Percentiles rank a stretch among this genome's conserved stretches.
phyloP scores from a whole-genome alignment of 306 rosid genomes.

The Quercus aquifolioides region DNA sequence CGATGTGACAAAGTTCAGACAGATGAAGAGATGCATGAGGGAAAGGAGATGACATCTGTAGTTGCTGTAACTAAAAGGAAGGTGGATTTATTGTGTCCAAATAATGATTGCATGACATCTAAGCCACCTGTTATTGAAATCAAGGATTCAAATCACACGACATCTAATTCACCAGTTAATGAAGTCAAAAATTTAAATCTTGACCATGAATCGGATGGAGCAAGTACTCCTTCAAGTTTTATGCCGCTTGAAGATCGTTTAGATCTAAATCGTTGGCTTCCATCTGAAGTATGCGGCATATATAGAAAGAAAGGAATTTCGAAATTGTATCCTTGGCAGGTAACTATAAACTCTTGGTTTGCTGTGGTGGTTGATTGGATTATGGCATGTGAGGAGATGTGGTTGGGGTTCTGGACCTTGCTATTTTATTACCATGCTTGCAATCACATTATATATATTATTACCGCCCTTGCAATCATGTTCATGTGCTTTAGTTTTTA shows the following conservation, averaged over 20 bases:
- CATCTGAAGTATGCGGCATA: conserved; percentile 76
- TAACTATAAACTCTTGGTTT: conserved; percentile 23
- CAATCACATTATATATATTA: too few relatives aligned
- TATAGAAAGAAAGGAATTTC: conserved; percentile 81
- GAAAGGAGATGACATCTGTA: conserved; percentile 30
- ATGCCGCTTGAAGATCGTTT: conserved; percentile 43
- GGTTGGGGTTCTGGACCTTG: too few relatives aligned
- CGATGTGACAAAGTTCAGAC: conserved; percentile 22
- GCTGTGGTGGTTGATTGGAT: background rate
- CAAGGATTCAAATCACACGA: conserved; percentile 20
- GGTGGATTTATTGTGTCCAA: conserved; percentile 18
- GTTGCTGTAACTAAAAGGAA: conserved; percentile 27
- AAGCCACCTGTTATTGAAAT: conserved; percentile 39
- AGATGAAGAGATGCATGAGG: conserved; percentile 31
- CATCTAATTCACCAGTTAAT: conserved; percentile 37
- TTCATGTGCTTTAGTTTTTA: background rate
- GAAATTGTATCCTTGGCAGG: conserved; percentile 93
- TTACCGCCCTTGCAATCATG: too few relatives aligned
- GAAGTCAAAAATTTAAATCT: conserved; percentile 28
- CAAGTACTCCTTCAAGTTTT: conserved; percentile 66
- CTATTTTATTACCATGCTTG: too few relatives aligned
- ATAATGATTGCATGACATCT: conserved; percentile 35
- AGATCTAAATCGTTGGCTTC: conserved; percentile 74
- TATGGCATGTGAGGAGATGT: background rate
- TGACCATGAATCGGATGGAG: conserved; percentile 43